Conservation (phyloP, 1,284 basidiomycete genomes). For the Puccinia sorghi region DNA sequence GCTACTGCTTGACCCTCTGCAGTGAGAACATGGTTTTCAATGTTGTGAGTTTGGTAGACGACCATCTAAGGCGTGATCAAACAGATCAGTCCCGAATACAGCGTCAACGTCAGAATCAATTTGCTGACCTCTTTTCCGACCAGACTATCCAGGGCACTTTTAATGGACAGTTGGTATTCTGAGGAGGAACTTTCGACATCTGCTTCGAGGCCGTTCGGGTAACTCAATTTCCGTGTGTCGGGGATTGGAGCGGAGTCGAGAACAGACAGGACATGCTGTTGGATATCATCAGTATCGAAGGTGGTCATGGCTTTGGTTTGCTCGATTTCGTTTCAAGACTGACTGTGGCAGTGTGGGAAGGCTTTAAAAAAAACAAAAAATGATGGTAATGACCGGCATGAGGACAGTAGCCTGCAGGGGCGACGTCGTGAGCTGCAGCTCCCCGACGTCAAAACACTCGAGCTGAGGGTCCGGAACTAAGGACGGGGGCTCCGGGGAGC, state of each 20-base stretch:
- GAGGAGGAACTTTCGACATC: slow-evolving; percentile 15
- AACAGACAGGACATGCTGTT: slow-evolving; percentile 27
- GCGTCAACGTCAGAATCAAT: too few relatives aligned
- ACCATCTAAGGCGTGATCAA: slow-evolving; percentile 26
- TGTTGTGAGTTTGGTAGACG: slow-evolving; percentile 43
- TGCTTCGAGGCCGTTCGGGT: slow-evolving; percentile 26
- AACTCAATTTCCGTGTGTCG: slow-evolving; percentile 33
- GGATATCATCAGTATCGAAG: slow-evolving; percentile 31
- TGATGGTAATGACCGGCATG: too few relatives aligned
- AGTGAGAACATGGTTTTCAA: slow-evolving; percentile 43
- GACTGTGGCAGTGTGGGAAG: not conserved
- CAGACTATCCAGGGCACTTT: slow-evolving; percentile 46
- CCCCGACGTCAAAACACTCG: too few relatives aligned
- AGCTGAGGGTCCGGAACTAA: too few relatives aligned
- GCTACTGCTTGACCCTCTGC: slow-evolving; percentile 35
- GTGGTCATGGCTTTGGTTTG: slow-evolving; percentile 1
- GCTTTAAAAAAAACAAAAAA: too few relatives aligned
- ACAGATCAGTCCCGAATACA: not conserved
- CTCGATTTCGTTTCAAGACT: not conserved
- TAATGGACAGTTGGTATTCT: slow-evolving; percentile 46
- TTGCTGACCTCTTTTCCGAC: slow-evolving; percentile 44
- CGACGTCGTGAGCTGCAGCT: too few relatives aligned
- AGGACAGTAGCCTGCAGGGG: too few relatives aligned
- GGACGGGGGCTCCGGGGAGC: too few relatives aligned
- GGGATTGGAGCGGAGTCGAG: slow-evolving; percentile 32